Evolutionary conservation across 1,284 basidiomycete genomes (phyloP).

Genomic region (Ustilago xerochloae): DNA sequence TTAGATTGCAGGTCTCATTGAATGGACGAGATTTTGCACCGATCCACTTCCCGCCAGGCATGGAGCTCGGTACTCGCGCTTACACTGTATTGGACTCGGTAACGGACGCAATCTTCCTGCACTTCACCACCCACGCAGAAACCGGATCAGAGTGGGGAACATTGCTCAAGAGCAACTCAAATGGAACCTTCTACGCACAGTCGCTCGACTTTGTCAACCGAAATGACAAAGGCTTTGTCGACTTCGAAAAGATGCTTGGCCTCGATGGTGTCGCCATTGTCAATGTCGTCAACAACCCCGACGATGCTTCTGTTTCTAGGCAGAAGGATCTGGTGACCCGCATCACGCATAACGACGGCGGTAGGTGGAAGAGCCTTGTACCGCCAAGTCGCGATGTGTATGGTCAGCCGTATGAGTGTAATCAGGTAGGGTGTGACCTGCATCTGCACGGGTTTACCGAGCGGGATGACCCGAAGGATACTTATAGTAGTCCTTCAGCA

Average conservation of each 20-base stretch:
- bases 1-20: constrained; percentile 87
- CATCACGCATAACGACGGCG: constrained; percentile 98
- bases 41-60: constrained; percentile 87
- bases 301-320: constrained; percentile 79
- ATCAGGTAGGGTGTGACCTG: constrained; percentile 80
- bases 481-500: constrained; percentile 89
- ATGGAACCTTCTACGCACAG: constrained; percentile 93
- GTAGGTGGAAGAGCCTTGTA: constrained; percentile 84
- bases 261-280: constrained; percentile 94
- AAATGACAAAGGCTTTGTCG: constrained; percentile 85
- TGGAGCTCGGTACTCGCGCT: constrained; percentile 87
- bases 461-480: constrained; percentile 86
- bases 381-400: constrained; percentile 83
- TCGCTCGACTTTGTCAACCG: constrained; percentile 90
- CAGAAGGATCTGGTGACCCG: constrained; percentile 82
- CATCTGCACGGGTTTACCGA: constrained; percentile 97
- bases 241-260: constrained; percentile 98
- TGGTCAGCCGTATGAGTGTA: constrained; percentile 80
- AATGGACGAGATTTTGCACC: constrained; percentile 86
- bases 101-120: constrained; percentile 91
- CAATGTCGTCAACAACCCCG: constrained; percentile 86
- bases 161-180: constrained; percentile 94
- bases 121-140: constrained; percentile 88
- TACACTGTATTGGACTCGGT: constrained; percentile 95
- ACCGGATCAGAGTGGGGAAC: constrained; percentile 84